Base-by-base conservation (phyloP, 2,329 filamentous ascomycete species). In the Aspergillus persii region DNA sequence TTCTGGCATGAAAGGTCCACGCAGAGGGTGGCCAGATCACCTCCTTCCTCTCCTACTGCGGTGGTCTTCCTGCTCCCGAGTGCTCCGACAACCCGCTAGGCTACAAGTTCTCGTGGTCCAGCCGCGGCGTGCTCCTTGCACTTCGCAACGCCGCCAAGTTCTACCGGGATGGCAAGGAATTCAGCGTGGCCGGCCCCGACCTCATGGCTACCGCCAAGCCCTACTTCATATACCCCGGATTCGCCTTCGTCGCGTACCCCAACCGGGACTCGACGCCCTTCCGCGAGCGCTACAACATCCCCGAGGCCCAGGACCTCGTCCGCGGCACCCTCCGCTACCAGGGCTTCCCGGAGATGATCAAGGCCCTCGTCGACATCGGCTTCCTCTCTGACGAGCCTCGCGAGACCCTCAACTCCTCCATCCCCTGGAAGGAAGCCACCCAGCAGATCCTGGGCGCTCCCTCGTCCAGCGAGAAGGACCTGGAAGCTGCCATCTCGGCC, bases 241-340 rank as follows among this genome's bases (percentile, higher is more conserved):
- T 88, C 76, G 88, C 89, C 54, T 94, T 96, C 69, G 92, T 97
- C 67, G 92, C 89, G 47, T 98, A 98, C 80, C 90, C 90, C 59
- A 98, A 98, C 86, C 84, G 93, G 68, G 93, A 98, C 79, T 93
- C 88, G 23, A 95, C 91, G 15, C 83, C 85, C 8, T 98, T 95
- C 86, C 88, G 87, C 73, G 89, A 96, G 83, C 87, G 91, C 63
- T 97, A 97, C 84, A 80, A 86, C 77, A 97, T 97, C 71, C 92
- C 93, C 54, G 94, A 98, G 81, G 92, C 91, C 48, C 29, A 55
- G 26, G 96, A 90, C 54, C 86, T 97, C 69, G 82, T 96, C 73
- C 84, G 92, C 54, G 91, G 90, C 63, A 96, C 92, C 31, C 84
- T 97, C 39, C 84, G 94, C 66, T 98, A 95, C 81, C 83, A 86